Evolutionary conservation across 2,329 filamentous ascomycete genomes (phyloP).

Genomic region (Aureobasidium sp.): DNA sequence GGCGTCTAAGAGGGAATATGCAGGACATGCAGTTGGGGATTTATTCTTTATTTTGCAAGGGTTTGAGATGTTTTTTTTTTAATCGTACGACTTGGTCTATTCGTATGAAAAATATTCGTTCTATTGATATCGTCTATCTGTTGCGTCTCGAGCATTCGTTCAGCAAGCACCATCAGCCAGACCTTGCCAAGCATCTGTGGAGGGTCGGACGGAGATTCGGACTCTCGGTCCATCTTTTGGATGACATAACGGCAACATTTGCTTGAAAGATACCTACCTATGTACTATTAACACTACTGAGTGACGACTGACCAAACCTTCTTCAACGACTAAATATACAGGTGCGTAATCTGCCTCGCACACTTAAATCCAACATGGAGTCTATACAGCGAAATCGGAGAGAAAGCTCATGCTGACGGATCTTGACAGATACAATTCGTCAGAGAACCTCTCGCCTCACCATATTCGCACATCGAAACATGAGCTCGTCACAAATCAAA

Average conservation of each 20-base stretch:
- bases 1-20: neutral
- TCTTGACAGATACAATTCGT: neutral
- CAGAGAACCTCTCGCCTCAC: slow-evolving; percentile 4
- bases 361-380: neutral
- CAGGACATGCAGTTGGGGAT: slow-evolving; percentile 2
- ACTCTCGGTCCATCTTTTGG: neutral
- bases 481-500: slow-evolving; percentile 18
- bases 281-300: neutral
- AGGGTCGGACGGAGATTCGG: slow-evolving; percentile 4
- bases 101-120: neutral
- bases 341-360: neutral
- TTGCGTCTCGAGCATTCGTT: neutral
- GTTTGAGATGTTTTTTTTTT: neutral
- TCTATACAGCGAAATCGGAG: neutral
- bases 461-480: neutral
- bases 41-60: neutral
- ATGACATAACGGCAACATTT: slow-evolving; percentile 13
- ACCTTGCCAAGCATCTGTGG: slow-evolving; percentile 1
- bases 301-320: neutral
- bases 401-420: neutral
- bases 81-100: neutral
- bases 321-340: neutral
- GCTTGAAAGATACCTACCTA: neutral
- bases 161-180: neutral
- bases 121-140: neutral